Base-by-base conservation (phyloP, 331 rosid species). In the Malus hybrid region DNA sequence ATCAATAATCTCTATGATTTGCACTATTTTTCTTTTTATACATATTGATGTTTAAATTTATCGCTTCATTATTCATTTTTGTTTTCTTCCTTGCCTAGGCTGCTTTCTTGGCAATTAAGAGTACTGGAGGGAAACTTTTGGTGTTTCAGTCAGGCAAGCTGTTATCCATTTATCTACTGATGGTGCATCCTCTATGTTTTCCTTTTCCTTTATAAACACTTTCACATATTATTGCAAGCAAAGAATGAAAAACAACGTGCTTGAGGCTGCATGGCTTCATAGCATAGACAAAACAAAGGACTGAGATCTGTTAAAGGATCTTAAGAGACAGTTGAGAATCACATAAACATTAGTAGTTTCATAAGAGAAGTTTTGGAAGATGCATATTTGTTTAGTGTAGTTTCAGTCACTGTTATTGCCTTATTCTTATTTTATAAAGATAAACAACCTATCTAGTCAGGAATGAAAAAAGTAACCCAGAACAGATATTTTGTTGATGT, bases 81-180 rank as follows among this genome's bases (percentile, higher is more conserved):
- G 36, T 67, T 57, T 56, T 33, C 54, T 68, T 69, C 48, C 31
- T 39, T 84, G 19, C 78, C 71, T 78, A 94, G 99, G 99, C 99
- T 56, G 99, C 99, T 81, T 92, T 94, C 77, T 83, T 94, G 83
- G 99, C 99, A 56, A 94, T 90, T 90, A 94, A 92, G 88, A 85
- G 87, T 75, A 89, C 88, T 7, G 97, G 99, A 83, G 99, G 99
- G 73, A 94, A 94, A 75, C 85, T 94, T 63, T 33, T 94, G 97
- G 95, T 86, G 67, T 94, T 94, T 85, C 99, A 92, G 85, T 94
- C 99, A 86, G 99, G 99, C 86, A 87, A 84, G 95, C 69, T 86
- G 69, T 69, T 73, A 65, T 16, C 42, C 15, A 44, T 44, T 16
- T 78, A 16, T 50, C 28, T 75, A 32, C 73, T 68, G 52, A 33